Base-by-base conservation (phyloP, 2,329 filamentous ascomycete genomes). In the Fusarium setosum region DNA sequence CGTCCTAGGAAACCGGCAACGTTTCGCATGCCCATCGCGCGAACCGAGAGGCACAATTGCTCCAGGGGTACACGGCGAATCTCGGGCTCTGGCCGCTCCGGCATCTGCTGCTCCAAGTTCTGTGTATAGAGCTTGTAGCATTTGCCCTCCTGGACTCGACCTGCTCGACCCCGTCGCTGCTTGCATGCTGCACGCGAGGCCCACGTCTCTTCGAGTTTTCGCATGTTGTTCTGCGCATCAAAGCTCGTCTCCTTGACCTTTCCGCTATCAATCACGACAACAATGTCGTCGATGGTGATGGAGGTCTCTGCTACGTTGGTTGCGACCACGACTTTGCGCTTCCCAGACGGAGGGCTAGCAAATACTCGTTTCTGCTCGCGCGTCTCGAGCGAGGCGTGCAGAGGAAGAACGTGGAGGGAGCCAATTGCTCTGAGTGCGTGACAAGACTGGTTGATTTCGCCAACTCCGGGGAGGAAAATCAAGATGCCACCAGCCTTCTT, bases 231-330 rank as follows among this genome's bases (percentile, higher is more conserved):
- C 64, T 91, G 87, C 0, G 93, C 88, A 75, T 98, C 96, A 72
- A 94, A 98, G 74, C 92, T 95, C 0, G 94, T 99, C 78, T 99
- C 95, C 75, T 99, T 99, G 60, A 99, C 96, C 52, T 93, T 90
- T 24, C 96, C 96, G 11, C 92, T 96, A 76, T 99, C 96, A 65
- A 99, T 95, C 42, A 99, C 96, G 3, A 93, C 95, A 3, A 98
- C 92, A 52, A 99, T 92, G 74, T 99, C 96, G 74, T 97, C 94
- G 61, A 99, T 99, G 0, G 96, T 99, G 75, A 99, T 98, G 3
- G 96, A 98, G 0, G 96, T 99, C 77, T 99, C 96, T 3, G 96
- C 96, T 3, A 99, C 95, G 72, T 99, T 99, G 41, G 96, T 99
- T 1, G 96, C 93, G 7, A 95, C 92, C 31, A 99, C 92, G 12